phyloP scores from a whole-genome alignment of 768 basidiomycete genomes.

The Hydnomerulius pinastri region DNA sequence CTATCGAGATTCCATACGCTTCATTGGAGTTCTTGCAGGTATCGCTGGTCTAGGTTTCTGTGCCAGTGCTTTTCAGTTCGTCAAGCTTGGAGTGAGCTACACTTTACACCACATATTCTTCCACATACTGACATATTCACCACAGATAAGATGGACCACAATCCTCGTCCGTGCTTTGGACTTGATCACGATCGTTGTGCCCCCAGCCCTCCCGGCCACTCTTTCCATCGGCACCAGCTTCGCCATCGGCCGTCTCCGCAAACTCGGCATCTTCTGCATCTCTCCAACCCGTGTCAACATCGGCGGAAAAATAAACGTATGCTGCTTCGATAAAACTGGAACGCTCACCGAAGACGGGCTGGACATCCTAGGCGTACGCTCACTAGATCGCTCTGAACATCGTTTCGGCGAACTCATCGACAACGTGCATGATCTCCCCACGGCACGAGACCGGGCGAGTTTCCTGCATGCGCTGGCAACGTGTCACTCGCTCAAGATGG shows the following conservation, averaged over 20 bases:
- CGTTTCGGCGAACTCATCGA: constrained; percentile 90
- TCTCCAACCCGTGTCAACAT: constrained; percentile 95
- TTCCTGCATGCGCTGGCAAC: constrained; percentile 93
- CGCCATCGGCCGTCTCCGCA: constrained; percentile 85
- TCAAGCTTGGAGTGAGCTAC: constrained; percentile 77
- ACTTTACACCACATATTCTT: background rate
- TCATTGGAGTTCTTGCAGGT: constrained; percentile 89
- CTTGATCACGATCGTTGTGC: constrained; percentile 95
- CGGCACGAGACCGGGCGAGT: constrained; percentile 69
- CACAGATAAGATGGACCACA: constrained; percentile 83
- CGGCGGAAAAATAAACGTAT: constrained; percentile 93
- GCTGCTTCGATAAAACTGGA: constrained; percentile 99
- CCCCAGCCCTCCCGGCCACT: constrained; percentile 95
- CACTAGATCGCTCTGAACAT: constrained; percentile 71
- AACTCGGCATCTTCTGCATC: constrained; percentile 90
- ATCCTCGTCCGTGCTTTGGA: constrained; percentile 92
- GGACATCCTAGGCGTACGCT: constrained; percentile 93
- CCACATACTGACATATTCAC: constrained; percentile 2
- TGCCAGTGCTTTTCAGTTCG: constrained; percentile 88
- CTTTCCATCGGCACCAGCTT: constrained; percentile 97
- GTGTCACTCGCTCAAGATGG: constrained; percentile 92
- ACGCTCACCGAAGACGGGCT: constrained; percentile 98
- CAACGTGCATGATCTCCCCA: constrained; percentile 83
- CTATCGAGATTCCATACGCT: constrained; percentile 88
- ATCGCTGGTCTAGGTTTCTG: constrained; percentile 91